Conservation (phyloP, 768 basidiomycete genomes). For the Russula compacta region DNA sequence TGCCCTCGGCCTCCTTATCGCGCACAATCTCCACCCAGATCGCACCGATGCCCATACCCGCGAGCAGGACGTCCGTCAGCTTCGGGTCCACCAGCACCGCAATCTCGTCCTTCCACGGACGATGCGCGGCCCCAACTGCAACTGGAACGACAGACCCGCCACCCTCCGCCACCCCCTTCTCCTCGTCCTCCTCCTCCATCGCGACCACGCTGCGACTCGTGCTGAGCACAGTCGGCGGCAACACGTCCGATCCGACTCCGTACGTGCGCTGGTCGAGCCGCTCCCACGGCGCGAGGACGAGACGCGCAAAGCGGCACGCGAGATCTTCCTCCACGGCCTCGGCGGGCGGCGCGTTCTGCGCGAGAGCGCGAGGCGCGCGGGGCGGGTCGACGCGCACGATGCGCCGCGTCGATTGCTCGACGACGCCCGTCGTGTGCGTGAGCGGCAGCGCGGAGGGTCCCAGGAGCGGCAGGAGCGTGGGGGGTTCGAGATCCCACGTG, state of each 20-base stretch:
- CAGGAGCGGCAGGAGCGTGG: slow-evolving; percentile 34
- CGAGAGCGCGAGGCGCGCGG: slow-evolving; percentile 22
- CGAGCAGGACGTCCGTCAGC: slow-evolving; percentile 29
- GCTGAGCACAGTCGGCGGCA: slow-evolving; percentile 28
- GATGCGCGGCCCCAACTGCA: slow-evolving; percentile 28
- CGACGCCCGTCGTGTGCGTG: slow-evolving; percentile 56
- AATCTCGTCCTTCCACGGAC: slow-evolving; percentile 50
- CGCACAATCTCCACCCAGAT: slow-evolving; percentile 63
- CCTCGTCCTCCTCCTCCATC: slow-evolving; percentile 20
- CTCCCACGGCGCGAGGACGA: slow-evolving; percentile 50
- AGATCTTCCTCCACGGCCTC: slow-evolving; percentile 40
- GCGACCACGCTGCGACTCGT: slow-evolving; percentile 33
- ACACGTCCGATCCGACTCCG: slow-evolving; percentile 27
- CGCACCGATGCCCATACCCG: slow-evolving; percentile 54
- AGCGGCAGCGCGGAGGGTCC: slow-evolving; percentile 49
- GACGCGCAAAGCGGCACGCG: slow-evolving; percentile 37
- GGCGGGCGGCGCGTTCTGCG: slow-evolving; percentile 8
- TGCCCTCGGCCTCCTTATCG: not conserved
- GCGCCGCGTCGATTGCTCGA: slow-evolving; percentile 56
- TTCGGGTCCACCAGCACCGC: slow-evolving; percentile 44
- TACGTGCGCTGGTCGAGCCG: slow-evolving; percentile 30
- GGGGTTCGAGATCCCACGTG: slow-evolving; percentile 9
- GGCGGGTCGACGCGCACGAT: slow-evolving; percentile 41
- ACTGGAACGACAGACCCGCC: not conserved
- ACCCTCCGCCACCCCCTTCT: not conserved